Evolutionary conservation across 495 filamentous ascomycete species (phyloP), one percentile per base, ranked within the genome.

Genomic region (Saxophila tyrrhenica): DNA sequence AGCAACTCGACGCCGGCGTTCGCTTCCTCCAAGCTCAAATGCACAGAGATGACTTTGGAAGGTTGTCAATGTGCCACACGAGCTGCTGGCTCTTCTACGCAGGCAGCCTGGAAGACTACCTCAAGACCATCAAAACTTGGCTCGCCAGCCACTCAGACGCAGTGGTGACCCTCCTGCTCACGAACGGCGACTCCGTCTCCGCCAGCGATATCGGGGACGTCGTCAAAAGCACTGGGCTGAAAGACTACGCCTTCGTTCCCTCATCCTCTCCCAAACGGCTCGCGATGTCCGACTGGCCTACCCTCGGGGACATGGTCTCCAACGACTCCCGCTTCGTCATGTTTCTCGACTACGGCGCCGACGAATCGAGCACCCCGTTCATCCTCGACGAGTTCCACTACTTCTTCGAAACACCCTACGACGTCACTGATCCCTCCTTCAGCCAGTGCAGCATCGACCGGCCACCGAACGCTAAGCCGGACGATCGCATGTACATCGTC

Each of bases 381-480:
- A 62, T 69, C 21, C 47, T 69, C 39, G 54, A 65, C 59, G 67
- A 69, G 45, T 69, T 69, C 57, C 64, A 56, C 21, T 64, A 57
- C 55, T 52, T 66, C 43, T 69, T 66, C 56, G 67, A 69, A 48
- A 68, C 62, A 32, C 39, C 55, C 52, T 69, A 60, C 57, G 58
- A 65, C 42, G 63, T 57, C 51, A 54, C 51, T 7, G 24, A 50
- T 20, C 59, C 61, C 1, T 29, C 54, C 13, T 52, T 64, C 55
- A 64, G 55, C 56, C 43, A 55, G 24, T 70, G 67, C 56, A 52
- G 24, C 17, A 61, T 66, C 15, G 43, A 62, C 45, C 58, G 67
- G 3, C 67, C 67, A 10, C 39, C 63, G 7, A 22, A 43, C 10
- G 54, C 62, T 17, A 53, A 25, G 10, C 52, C 25, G 0, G 41